Base-by-base conservation (phyloP, 2,329 filamentous ascomycete genomes). In the Pleoardoris graminearum region DNA sequence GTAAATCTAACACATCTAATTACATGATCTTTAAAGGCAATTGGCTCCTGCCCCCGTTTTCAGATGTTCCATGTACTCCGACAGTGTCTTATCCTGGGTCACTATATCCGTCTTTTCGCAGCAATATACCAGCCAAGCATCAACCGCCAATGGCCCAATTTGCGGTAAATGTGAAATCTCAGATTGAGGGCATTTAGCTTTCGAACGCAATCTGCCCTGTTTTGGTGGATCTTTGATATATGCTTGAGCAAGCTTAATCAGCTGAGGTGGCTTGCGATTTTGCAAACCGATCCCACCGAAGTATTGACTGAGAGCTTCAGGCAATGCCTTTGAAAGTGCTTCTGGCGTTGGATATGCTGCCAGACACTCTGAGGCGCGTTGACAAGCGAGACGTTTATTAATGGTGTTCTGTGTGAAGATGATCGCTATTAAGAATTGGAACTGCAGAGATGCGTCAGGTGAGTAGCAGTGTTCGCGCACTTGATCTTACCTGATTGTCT, bases 51-150 rank as follows among this genome's bases (percentile, higher is more conserved):
- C 36, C 11, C 14, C 11, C 3, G 8, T 22, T 22, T 41, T 41
- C 37, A 41, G 22, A 41, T 41, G 7, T 17, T 27, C 22, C 22
- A 41, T 41, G 37, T 41, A 41, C 21, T 41, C 37, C 37, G 27
- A 25, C 37, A 41, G 22, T 14, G 37, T 7, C 22, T 27, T 41
- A 25, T 41, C 37, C 12, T 41, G 3, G 12, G 37, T 41, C 37
- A 8, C 22, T 25, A 41, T 14, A 17, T 41, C 37, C 7, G 37
- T 41, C 22, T 22, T 41, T 27, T 41, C 37, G 22, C 37, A 41
- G 22, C 37, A 41, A 41, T 41, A 41, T 11, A 41, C 37, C 37
- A 25, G 22, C 37, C 37, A 41, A 41, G 37, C 11, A 27, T 41
- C 27, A 5, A 41, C 22, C 22, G 37, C 25, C 37, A 7, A 4